These are phyloP conservation scores for Hydrangea macrophylla DNA, from an alignment of 148 eudicot species.

Conservation along the genomic window DNA sequence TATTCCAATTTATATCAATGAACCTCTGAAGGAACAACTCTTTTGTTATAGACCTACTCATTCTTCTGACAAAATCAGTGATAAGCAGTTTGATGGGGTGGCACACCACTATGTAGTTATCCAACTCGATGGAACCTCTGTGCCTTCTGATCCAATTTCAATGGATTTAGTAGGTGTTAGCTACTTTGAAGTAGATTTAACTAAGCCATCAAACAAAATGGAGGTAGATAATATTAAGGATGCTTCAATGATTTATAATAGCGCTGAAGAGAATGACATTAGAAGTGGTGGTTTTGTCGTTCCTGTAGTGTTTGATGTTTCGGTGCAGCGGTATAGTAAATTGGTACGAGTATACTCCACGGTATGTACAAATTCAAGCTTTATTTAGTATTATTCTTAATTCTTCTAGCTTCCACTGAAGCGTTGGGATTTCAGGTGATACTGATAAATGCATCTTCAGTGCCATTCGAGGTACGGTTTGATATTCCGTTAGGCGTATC, in stretches of 20 bases:
- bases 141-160: slow-evolving; percentile 73
- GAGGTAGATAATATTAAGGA: slow-evolving; percentile 21
- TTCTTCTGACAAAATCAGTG: slow-evolving; percentile 67
- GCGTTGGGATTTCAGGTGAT: slow-evolving; percentile 60
- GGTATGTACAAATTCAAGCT: slow-evolving; percentile 41
- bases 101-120: slow-evolving; percentile 72
- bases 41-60: slow-evolving; percentile 45
- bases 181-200: slow-evolving; percentile 83
- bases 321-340: slow-evolving; percentile 78
- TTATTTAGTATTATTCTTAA: background rate
- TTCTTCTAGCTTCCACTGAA: slow-evolving; percentile 7
- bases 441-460: slow-evolving; percentile 68
- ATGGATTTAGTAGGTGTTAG: slow-evolving; percentile 96
- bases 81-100: slow-evolving; percentile 46
- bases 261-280: slow-evolving; percentile 27
- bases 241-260: slow-evolving; percentile 20
- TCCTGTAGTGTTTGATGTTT: slow-evolving; percentile 95
- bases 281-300: slow-evolving; percentile 54
- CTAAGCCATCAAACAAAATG: slow-evolving; percentile 39
- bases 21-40: slow-evolving; percentile 61
- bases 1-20: slow-evolving; percentile 67
- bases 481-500: slow-evolving; percentile 94
- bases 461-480: slow-evolving; percentile 81
- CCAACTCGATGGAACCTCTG: slow-evolving; percentile 78
- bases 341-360: slow-evolving; percentile 84